phyloP scores from a whole-genome alignment of 2,329 filamentous ascomycete genomes.

The Tolypocladium guangdongense region DNA sequence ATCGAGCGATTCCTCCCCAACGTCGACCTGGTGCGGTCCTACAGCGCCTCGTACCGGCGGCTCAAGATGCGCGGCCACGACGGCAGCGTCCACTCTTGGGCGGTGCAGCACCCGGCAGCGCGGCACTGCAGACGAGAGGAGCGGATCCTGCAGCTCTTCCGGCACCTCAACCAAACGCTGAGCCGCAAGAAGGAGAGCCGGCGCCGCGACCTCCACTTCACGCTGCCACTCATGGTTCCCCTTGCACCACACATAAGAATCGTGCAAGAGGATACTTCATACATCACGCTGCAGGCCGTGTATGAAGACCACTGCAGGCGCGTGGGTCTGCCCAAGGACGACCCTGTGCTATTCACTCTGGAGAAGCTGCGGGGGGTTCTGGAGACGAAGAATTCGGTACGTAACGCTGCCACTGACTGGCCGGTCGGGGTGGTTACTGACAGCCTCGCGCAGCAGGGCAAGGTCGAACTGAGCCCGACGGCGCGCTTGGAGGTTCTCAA shows the following conservation, averaged over 20 bases:
- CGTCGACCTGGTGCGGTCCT: conserved; percentile 83
- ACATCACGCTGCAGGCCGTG: conserved; percentile 86
- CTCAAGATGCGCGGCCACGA: conserved; percentile 96
- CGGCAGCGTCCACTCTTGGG: conserved; percentile 92
- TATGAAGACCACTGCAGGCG: conserved; percentile 94
- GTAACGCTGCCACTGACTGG: conserved; percentile 13
- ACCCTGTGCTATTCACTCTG: conserved; percentile 89
- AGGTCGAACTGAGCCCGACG: conserved; percentile 56
- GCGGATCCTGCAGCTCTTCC: conserved; percentile 88
- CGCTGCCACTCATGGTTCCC: conserved; percentile 89
- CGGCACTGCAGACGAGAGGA: conserved; percentile 90
- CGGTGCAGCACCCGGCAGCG: conserved; percentile 89
- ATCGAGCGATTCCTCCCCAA: conserved; percentile 95
- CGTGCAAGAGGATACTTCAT: conserved; percentile 90
- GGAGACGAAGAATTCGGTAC: conserved; percentile 53
- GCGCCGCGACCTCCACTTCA: conserved; percentile 89
- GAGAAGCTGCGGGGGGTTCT: conserved; percentile 76
- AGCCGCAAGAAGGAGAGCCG: conserved; percentile 90
- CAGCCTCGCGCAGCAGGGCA: conserved; percentile 36
- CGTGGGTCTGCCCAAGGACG: conserved; percentile 82
- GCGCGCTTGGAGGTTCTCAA: conserved; percentile 86
- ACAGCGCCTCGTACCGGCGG: conserved; percentile 82
- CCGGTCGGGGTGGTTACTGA: conserved; percentile 4
- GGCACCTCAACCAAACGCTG: conserved; percentile 90
- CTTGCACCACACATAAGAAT: conserved; percentile 89